Conservation (phyloP, 768 basidiomycete genomes). For the Phlebiopsis gigantea region DNA sequence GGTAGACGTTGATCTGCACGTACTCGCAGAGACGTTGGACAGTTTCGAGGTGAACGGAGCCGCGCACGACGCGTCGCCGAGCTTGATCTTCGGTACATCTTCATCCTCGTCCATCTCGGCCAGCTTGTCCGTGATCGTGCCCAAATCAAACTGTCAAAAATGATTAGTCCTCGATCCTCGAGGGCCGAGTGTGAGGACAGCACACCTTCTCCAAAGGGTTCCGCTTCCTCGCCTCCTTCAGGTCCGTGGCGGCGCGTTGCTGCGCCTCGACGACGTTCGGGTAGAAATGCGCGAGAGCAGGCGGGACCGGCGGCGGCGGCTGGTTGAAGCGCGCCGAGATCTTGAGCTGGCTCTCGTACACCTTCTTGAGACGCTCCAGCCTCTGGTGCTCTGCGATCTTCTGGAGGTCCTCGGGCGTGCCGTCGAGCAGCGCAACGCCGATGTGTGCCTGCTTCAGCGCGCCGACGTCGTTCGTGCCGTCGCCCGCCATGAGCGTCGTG, state of each 20-base stretch:
- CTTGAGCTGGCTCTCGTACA: conserved; percentile 93
- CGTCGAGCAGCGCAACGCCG: conserved; percentile 89
- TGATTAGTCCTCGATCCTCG: conserved; percentile 18
- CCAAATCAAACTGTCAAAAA: conserved; percentile 65
- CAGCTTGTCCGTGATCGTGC: conserved; percentile 75
- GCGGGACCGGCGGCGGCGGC: conserved; percentile 89
- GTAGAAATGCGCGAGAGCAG: conserved; percentile 79
- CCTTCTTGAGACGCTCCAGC: conserved; percentile 89
- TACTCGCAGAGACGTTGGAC: conserved; percentile 94
- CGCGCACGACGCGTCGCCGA: conserved; percentile 98
- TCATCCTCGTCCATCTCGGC: conserved; percentile 93
- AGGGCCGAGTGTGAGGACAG: conserved; percentile 13
- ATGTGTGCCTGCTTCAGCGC: conserved; percentile 98
- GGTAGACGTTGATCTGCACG: conserved; percentile 27
- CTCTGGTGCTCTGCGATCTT: conserved; percentile 92
- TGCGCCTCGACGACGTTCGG: conserved; percentile 92
- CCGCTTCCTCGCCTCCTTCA: conserved; percentile 60
- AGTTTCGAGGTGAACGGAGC: conserved; percentile 98
- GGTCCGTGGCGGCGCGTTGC: conserved; percentile 65
- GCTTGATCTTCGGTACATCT: conserved; percentile 96
- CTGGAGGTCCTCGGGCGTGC: conserved; percentile 85
- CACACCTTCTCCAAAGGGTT: conserved; percentile 95
- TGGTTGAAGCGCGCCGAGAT: conserved; percentile 89
- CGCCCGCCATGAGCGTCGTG: conserved; percentile 95
- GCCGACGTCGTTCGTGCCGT: conserved; percentile 98